phyloP scores from a whole-genome alignment of 768 basidiomycete genomes.

The Xerocomellus chrysenteron region DNA sequence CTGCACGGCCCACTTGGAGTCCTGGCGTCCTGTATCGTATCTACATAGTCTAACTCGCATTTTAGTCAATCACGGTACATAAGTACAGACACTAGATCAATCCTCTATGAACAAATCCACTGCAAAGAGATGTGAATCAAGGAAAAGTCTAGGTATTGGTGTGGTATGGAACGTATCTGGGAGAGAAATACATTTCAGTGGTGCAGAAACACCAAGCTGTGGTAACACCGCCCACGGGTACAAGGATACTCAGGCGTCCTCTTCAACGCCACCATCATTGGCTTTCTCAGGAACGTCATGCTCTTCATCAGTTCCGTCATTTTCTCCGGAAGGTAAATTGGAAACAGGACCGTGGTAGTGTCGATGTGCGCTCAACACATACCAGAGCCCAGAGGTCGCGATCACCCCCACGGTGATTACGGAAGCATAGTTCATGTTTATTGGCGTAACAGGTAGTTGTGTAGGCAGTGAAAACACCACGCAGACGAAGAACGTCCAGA shows the following conservation, averaged over 20 bases:
- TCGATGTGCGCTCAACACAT: slow-evolving; percentile 48
- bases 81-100: neutral
- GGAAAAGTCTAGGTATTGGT: neutral
- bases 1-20: neutral
- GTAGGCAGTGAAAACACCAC: slow-evolving; percentile 54
- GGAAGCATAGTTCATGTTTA: slow-evolving; percentile 54
- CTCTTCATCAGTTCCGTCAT: neutral
- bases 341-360: slow-evolving; percentile 62
- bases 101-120: neutral
- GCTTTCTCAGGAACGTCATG: slow-evolving; percentile 3
- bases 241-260: neutral
- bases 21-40: neutral
- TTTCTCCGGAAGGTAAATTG: slow-evolving; percentile 35
- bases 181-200: neutral
- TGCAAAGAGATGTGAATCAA: neutral
- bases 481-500: slow-evolving; percentile 46
- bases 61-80: too few species aligned
- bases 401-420: slow-evolving; percentile 31
- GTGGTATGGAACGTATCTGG: neutral
- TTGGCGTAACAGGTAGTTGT: slow-evolving; percentile 43
- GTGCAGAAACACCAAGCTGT: too few species aligned
- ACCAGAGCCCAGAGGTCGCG: slow-evolving; percentile 44
- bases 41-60: neutral
- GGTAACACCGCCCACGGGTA: neutral
- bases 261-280: neutral